Evolutionary conservation across 768 basidiomycete genomes (phyloP), one percentile per base, ranked within the genome.

Genomic region (Cystobasidium tubakii): DNA sequence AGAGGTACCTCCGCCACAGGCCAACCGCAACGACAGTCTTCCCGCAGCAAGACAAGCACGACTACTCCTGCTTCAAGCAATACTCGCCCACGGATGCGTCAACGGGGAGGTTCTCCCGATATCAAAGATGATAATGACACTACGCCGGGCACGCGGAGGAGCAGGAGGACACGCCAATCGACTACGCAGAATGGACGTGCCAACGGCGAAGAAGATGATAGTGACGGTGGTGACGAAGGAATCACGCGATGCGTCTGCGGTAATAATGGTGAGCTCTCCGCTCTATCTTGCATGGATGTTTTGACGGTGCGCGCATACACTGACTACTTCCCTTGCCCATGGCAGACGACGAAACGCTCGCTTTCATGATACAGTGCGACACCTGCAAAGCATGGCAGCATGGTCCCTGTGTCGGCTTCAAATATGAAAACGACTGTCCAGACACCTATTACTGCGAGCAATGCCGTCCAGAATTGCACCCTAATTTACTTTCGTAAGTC

Each of bases 321-420:
- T 25, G 33, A n/a, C 36, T 19, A 62, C 10, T 25, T 62, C 25
- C n/a, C 7, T 29, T 29, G 50, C 15, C 34, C 15, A 19, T 44
- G 17, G 46, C 79, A 82, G 91, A 90, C 65, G 83, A 83, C 54
- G 91, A 92, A 25, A 64, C 75, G 54, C 73, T 66, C 62, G 93
- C 92, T 81, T 91, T 95, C 83, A 96, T 97, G 91, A 92, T 97
- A 64, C 90, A 92, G 81, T 99, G 95, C 83, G 95, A 98, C 83
- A 88, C 85, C 54, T 99, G 95, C 84, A 90, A 93, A 79, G 91
- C 91, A 70, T 99, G 95, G 95, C 95, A 99, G 82, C 95, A 99
- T 81, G 93, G 93, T 1, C 85, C 88, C 12, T 99, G 96, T 83
- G 92, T 99, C 87, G 95, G 93, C 50, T 90, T 90, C 36, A 81